A percentile compares a stretch with the other conserved stretches of the same genome.
Conservation (phyloP, 495 filamentous ascomycete genomes). For the Xylaria venustula region DNA sequence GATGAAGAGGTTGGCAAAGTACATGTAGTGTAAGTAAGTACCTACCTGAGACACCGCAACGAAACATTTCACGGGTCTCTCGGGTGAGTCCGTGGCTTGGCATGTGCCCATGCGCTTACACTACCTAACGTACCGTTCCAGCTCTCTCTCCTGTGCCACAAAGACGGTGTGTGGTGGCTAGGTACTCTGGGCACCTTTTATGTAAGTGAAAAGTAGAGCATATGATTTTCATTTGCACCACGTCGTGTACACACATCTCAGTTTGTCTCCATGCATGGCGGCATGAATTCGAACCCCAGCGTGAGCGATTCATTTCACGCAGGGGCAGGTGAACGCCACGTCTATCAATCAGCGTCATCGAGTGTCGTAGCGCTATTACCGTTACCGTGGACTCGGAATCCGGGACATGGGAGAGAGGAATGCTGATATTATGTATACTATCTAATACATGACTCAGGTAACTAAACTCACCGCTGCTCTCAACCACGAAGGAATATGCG, state of each 20-base stretch:
- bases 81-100: background rate
- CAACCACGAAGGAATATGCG: background rate
- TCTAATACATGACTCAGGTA: background rate
- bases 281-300: no score
- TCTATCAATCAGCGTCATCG: background rate
- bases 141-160: background rate
- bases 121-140: background rate
- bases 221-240: no score
- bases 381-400: slow-evolving; percentile 3
- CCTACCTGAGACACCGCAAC: background rate
- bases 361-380: background rate
- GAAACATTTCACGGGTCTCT: background rate
- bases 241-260: background rate
- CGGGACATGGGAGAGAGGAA: background rate
- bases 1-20: background rate
- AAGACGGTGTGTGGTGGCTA: background rate
- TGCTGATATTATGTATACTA: no score
- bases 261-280: background rate
- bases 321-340: background rate
- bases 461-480: background rate
- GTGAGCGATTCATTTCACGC: no score
- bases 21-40: no score
- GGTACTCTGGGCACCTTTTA: background rate
- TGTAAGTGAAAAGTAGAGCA: no score
- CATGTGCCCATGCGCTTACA: background rate